Evolutionary conservation across 2,329 filamentous ascomycete species (phyloP).

Genomic region (Tolypocladium inflatum): DNA sequence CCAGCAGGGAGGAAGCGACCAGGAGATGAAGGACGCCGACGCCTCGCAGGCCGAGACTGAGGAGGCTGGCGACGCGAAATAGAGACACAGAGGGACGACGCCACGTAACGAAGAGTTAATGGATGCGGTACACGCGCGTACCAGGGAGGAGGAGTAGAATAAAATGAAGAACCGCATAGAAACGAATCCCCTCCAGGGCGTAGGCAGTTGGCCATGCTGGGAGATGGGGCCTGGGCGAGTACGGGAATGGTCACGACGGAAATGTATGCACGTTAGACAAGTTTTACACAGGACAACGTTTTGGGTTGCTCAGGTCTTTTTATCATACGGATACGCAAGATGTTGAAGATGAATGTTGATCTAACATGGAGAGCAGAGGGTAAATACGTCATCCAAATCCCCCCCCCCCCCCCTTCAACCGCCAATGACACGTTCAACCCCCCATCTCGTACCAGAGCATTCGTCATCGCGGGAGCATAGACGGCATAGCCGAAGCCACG

Average conservation of each 20-base stretch:
- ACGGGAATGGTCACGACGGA: neutral
- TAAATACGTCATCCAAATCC: too few relatives aligned
- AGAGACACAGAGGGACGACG: slow-evolving; percentile 9
- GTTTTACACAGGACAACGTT: neutral
- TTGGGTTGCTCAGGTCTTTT: neutral
- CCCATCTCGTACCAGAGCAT: neutral
- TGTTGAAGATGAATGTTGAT: neutral
- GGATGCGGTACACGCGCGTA: slow-evolving; percentile 7
- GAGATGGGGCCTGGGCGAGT: neutral
- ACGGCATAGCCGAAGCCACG: too few relatives aligned
- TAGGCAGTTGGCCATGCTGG: neutral
- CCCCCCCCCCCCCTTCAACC: neutral
- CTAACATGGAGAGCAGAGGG: neutral
- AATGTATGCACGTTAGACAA: slow-evolving; percentile 5
- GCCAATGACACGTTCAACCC: neutral
- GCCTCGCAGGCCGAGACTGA: slow-evolving; percentile 40
- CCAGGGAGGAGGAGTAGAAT: slow-evolving; percentile 1
- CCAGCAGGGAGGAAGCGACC: slow-evolving; percentile 41
- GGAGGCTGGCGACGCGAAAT: slow-evolving; percentile 29
- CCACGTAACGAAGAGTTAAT: slow-evolving; percentile 1
- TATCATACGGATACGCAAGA: neutral
- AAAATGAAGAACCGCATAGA: slow-evolving; percentile 6
- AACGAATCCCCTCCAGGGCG: neutral
- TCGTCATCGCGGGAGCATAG: neutral
- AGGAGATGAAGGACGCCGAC: slow-evolving; percentile 57